These are phyloP conservation scores for Mortierella sp. DNA, from an alignment of 371 early-diverging fungal genomes.

Conservation along the genomic window DNA sequence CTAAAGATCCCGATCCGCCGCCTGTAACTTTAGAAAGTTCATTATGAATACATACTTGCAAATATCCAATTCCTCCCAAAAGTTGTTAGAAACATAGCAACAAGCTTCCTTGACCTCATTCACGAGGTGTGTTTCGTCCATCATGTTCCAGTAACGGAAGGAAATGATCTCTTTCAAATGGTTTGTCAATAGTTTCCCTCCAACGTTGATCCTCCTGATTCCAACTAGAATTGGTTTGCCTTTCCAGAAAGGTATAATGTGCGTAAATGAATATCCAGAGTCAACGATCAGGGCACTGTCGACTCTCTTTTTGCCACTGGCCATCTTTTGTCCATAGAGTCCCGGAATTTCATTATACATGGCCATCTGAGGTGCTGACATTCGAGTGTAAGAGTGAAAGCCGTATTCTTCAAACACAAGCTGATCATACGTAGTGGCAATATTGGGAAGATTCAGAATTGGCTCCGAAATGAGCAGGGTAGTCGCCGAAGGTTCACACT, in stretches of 20 bases:
- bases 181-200: constrained; percentile 88
- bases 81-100: constrained; percentile 82
- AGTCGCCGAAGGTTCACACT: constrained; percentile 75
- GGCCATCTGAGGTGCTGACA: constrained; percentile 63
- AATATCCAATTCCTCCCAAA: constrained; percentile 72
- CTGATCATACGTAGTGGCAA: constrained; percentile 83
- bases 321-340: constrained; percentile 61
- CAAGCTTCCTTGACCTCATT: constrained; percentile 87
- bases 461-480: constrained; percentile 85
- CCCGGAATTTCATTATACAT: constrained; percentile 66
- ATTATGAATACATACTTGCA: constrained; percentile 63
- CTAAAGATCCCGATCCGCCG: background rate
- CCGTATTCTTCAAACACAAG: constrained; percentile 89
- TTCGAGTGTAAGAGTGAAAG: constrained; percentile 74
- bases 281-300: constrained; percentile 85
- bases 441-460: constrained; percentile 79
- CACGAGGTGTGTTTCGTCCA: constrained; percentile 90
- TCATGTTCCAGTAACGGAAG: constrained; percentile 92
- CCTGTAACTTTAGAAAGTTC: background rate
- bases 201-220: constrained; percentile 81
- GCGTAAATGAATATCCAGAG: constrained; percentile 87
- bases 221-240: constrained; percentile 69
- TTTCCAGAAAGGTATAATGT: constrained; percentile 78
- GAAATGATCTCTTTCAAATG: constrained; percentile 91
- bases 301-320: constrained; percentile 57